Evolutionary conservation across 1,284 basidiomycete genomes (phyloP).

Genomic region (Trichosporon sp.): DNA sequence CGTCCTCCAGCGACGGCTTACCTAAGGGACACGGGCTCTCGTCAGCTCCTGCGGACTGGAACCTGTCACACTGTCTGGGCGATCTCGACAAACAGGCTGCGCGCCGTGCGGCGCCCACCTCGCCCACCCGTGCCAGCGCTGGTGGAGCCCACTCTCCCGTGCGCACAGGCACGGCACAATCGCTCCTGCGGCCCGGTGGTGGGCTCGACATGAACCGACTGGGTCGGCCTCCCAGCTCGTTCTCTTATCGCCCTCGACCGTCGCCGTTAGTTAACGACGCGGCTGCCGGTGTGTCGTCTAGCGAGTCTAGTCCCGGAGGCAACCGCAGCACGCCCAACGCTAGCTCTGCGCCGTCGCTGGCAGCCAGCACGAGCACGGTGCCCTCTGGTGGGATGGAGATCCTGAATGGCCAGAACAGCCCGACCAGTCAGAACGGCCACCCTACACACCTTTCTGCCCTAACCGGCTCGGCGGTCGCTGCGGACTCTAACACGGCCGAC

Average conservation of each 20-base stretch:
- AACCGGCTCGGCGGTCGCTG: background rate
- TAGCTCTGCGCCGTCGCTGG: background rate
- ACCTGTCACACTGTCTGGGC: constrained; percentile 11
- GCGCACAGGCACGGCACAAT: background rate
- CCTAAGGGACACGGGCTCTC: constrained; percentile 19
- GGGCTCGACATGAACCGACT: constrained; percentile 8
- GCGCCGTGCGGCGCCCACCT: background rate
- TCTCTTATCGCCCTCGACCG: background rate
- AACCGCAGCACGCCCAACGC: background rate
- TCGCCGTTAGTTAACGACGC: background rate
- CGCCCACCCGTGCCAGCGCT: background rate
- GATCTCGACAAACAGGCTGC: constrained; percentile 16
- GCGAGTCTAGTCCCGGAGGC: background rate
- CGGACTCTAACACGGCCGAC: background rate
- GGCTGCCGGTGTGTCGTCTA: background rate
- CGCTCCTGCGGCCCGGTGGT: constrained; percentile 5
- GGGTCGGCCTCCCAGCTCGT: background rate
- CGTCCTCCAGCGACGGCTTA: constrained; percentile 10
- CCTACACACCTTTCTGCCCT: background rate
- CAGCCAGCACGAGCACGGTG: background rate
- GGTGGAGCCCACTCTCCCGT: constrained; percentile 9
- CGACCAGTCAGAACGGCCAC: background rate
- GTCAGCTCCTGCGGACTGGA: constrained; percentile 22
- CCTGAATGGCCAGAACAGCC: background rate
- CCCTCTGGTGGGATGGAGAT: background rate